Evolutionary conservation across 352 stramenopile genomes (phyloP).

Genomic region (Phytophthora multivora): DNA sequence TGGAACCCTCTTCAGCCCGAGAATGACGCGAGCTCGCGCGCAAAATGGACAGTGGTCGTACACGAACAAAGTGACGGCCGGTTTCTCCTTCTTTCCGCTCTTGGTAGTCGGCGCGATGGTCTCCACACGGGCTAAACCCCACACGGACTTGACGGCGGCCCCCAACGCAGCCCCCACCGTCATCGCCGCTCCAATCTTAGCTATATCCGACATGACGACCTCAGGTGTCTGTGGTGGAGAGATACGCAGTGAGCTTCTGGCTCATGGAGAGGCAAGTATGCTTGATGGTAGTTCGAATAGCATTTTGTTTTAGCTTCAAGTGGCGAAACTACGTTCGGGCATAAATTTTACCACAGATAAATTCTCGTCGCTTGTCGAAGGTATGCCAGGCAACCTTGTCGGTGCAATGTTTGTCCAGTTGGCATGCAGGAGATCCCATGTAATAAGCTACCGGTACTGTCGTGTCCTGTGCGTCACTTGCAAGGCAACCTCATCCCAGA

Average conservation of each 20-base stretch:
- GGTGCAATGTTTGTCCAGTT: too few relatives aligned
- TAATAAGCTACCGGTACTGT: too few relatives aligned
- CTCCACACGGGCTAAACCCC: constrained; percentile 19
- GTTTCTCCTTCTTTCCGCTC: constrained; percentile 14
- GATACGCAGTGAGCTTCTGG: too few relatives aligned
- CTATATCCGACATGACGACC: constrained; percentile 44
- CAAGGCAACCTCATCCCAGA: too few relatives aligned
- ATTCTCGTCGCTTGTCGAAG: not conserved
- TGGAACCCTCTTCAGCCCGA: constrained; percentile 47
- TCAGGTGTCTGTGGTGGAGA: not conserved
- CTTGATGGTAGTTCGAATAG: too few relatives aligned
- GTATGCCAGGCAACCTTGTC: not conserved
- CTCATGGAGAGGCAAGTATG: too few relatives aligned
- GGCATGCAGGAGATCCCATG: too few relatives aligned
- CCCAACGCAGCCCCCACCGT: constrained; percentile 54
- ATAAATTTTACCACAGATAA: too few relatives aligned
- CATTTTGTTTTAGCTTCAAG: too few relatives aligned
- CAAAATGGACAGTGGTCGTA: constrained; percentile 63
- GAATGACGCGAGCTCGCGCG: constrained; percentile 46
- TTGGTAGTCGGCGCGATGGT: constrained; percentile 10
- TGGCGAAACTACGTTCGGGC: too few relatives aligned
- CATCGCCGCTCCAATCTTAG: constrained; percentile 51
- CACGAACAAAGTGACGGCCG: constrained; percentile 42
- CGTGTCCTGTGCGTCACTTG: too few relatives aligned
- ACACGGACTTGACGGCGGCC: constrained; percentile 39